A percentile compares a stretch with the other conserved stretches of the same genome.
Conservation (phyloP, 768 basidiomycete species). For the Termitomyces sp. region DNA sequence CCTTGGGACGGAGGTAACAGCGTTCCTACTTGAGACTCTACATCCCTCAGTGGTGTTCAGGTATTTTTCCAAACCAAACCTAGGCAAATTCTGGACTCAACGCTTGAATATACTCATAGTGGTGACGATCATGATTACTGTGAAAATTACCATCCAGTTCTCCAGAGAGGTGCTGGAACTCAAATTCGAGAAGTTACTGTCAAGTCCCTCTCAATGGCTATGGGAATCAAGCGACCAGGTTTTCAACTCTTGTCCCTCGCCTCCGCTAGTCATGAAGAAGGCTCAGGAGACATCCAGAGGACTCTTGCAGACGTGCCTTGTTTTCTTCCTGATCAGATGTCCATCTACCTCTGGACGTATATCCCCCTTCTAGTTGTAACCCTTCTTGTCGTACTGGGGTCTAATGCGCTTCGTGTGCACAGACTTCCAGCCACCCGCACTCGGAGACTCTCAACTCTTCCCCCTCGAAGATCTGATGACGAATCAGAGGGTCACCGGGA, state of each 20-base stretch:
- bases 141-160: conserved; percentile 47
- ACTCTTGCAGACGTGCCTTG: conserved; percentile 62
- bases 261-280: conserved; percentile 19
- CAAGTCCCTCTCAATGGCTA: conserved; percentile 87
- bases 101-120: conserved; percentile 32
- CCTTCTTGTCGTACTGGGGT: conserved; percentile 39
- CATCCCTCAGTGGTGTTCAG: conserved; percentile 74
- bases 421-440: neutral
- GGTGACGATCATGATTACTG: conserved; percentile 98
- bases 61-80: conserved; percentile 31
- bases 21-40: conserved; percentile 62
- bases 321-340: conserved; percentile 79
- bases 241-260: conserved; percentile 86
- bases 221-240: conserved; percentile 81
- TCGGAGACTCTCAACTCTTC: conserved; percentile 10
- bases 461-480: neutral
- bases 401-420: conserved; percentile 18
- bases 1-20: conserved; percentile 61
- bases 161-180: conserved; percentile 16
- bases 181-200: conserved; percentile 74
- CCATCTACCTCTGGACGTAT: conserved; percentile 74
- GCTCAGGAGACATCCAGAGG: conserved; percentile 4
- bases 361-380: conserved; percentile 64
- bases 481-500: neutral
- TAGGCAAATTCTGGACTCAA: neutral